These are phyloP conservation scores for Clohesyomyces aquaticus DNA, from an alignment of 495 filamentous ascomycete species.

Conservation along the genomic window DNA sequence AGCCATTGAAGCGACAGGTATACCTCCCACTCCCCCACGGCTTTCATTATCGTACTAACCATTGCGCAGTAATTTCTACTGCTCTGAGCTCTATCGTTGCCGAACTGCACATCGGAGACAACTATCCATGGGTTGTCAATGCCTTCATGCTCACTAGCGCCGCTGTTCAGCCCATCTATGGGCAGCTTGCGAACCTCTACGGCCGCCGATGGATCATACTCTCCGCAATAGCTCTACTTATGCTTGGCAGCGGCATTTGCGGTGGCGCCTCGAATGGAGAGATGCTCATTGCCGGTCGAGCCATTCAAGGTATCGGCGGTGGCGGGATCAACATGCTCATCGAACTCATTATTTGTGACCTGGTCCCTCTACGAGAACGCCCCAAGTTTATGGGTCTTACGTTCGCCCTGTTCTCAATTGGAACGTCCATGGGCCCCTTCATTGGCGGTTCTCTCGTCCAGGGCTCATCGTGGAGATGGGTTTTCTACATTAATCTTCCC, in stretches of 20 bases:
- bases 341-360: slow-evolving; percentile 50
- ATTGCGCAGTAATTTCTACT: not conserved
- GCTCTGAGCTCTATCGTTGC: not conserved
- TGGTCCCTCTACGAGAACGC: slow-evolving; percentile 50
- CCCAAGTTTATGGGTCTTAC: slow-evolving; percentile 47
- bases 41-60: too few relatives aligned
- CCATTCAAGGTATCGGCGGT: slow-evolving; percentile 30
- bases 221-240: not conserved
- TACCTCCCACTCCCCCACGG: too few relatives aligned
- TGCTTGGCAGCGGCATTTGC: not conserved
- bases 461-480: slow-evolving; percentile 33
- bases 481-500: slow-evolving; percentile 37
- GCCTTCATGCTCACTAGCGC: not conserved
- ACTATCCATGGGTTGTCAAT: not conserved
- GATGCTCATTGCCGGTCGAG: slow-evolving; percentile 36
- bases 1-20: not conserved
- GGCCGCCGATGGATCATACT: not conserved
- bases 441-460: slow-evolving; percentile 46
- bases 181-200: not conserved
- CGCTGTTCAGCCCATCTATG: not conserved
- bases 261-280: not conserved
- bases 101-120: not conserved
- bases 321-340: slow-evolving; percentile 36
- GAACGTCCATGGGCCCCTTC: slow-evolving; percentile 48
- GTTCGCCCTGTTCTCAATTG: slow-evolving; percentile 37